Conservation (phyloP, 306 rosid species). For the Cicer cuneatum region DNA sequence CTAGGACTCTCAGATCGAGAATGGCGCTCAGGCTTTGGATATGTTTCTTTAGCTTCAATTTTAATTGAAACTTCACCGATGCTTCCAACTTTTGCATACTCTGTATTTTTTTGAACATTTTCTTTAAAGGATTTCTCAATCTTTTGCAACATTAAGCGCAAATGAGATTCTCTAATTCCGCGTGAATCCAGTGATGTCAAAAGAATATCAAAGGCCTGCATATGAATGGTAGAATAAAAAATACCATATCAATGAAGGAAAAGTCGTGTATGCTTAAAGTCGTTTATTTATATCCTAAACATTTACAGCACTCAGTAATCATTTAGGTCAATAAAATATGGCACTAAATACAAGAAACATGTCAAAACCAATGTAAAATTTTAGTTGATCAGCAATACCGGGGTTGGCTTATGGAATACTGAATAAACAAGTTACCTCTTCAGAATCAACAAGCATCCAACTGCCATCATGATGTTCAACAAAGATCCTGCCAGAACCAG, state of each 20-base stretch:
- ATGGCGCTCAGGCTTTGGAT: conserved; percentile 51
- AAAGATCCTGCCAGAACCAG: conserved; percentile 97
- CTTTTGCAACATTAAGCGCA: conserved; percentile 91
- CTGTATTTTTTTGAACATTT: conserved; percentile 62
- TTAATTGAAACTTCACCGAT: conserved; percentile 49
- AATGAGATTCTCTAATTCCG: conserved; percentile 90
- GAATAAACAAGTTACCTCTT: conserved; percentile 70
- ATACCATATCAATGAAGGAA: conserved; percentile 22
- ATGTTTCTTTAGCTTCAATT: conserved; percentile 61
- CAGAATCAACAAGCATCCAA: conserved; percentile 94
- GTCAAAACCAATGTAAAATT: conserved; percentile 25
- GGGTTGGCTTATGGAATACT: background rate
- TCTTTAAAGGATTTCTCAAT: conserved; percentile 79
- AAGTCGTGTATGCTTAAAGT: background rate
- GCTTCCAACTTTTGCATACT: conserved; percentile 45
- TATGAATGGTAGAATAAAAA: conserved; percentile 37
- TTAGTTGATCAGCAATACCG: conserved; percentile 14
- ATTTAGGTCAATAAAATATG: conserved; percentile 13
- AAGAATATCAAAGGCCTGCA: conserved; percentile 88
- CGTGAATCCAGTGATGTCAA: conserved; percentile 82
- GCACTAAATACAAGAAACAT: conserved; percentile 7
- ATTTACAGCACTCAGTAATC: background rate
- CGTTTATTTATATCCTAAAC: conserved; percentile 3
- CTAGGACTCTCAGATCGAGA: conserved; percentile 74
- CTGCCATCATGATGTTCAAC: conserved; percentile 80